Evolutionary conservation across 768 basidiomycete genomes (phyloP).

Genomic region (Lentinula aciculospora): DNA sequence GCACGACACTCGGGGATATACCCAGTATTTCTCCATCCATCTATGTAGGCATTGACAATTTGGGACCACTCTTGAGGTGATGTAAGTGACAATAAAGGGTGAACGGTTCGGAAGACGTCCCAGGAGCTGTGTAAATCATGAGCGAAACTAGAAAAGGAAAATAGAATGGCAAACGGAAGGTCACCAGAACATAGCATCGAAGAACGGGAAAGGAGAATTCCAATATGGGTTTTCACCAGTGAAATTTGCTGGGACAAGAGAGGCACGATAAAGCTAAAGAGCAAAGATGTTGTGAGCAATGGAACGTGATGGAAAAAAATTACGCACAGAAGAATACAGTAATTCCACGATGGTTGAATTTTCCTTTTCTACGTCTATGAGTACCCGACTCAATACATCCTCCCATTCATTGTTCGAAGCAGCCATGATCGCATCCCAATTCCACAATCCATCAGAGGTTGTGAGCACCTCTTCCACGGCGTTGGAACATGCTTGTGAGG

Average conservation of each 20-base stretch:
- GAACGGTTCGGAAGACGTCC: conserved; percentile 50
- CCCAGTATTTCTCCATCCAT: conserved; percentile 45
- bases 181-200: conserved; percentile 46
- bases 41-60: conserved; percentile 43
- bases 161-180: conserved; percentile 5
- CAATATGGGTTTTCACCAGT: conserved; percentile 49
- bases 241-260: conserved; percentile 46
- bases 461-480: conserved; percentile 47
- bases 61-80: conserved; percentile 41
- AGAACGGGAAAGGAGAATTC: conserved; percentile 40
- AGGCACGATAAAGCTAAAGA: conserved; percentile 39
- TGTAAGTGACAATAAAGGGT: conserved; percentile 40
- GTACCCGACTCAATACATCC: conserved; percentile 32
- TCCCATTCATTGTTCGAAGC: conserved; percentile 38
- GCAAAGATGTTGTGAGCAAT: not conserved
- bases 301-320: not conserved
- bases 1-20: conserved; percentile 46
- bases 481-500: conserved; percentile 51
- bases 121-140: conserved; percentile 30
- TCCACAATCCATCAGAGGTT: conserved; percentile 23
- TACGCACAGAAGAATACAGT: conserved; percentile 40
- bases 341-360: conserved; percentile 37
- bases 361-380: conserved; percentile 27
- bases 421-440: conserved; percentile 34
- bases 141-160: not conserved